Evolutionary conservation across 257 asterid species (phyloP).

Genomic region (Jacaranda copaia): DNA sequence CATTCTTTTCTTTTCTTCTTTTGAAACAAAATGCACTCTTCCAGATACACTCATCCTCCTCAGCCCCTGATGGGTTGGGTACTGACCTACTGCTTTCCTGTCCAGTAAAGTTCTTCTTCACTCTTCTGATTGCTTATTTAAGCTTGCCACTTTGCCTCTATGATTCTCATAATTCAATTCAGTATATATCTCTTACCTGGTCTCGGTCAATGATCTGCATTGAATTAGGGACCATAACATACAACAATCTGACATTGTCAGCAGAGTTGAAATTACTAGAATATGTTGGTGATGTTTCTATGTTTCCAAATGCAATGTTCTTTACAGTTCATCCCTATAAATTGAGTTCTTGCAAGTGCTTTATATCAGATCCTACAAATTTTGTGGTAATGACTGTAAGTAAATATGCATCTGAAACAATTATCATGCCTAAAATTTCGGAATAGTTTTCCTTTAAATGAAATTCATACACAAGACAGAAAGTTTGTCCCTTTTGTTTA

Average conservation of each 20-base stretch:
- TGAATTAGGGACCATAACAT: not conserved
- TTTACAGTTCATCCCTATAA: not conserved
- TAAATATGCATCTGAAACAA: not conserved
- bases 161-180: not conserved
- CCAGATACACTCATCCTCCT: not conserved
- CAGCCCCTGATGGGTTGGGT: not conserved
- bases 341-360: not conserved
- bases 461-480: constrained; percentile 5
- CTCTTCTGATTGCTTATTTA: constrained; percentile 16
- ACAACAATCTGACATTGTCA: not conserved
- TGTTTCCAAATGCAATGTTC: not conserved
- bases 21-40: not conserved
- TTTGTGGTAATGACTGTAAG: not conserved
- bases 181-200: not conserved
- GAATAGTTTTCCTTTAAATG: not conserved
- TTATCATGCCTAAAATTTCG: not conserved
- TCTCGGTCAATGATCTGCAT: not conserved
- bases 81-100: not conserved
- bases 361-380: not conserved
- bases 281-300: too few species aligned
- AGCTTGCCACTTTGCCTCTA: not conserved
- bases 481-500: not conserved
- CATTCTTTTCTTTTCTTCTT: constrained; percentile 5
- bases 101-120: constrained; percentile 5
- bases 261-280: not conserved